These are phyloP conservation scores for Colletotrichum godetiae DNA, from an alignment of 2,329 filamentous ascomycete genomes.

Conservation along the genomic window DNA sequence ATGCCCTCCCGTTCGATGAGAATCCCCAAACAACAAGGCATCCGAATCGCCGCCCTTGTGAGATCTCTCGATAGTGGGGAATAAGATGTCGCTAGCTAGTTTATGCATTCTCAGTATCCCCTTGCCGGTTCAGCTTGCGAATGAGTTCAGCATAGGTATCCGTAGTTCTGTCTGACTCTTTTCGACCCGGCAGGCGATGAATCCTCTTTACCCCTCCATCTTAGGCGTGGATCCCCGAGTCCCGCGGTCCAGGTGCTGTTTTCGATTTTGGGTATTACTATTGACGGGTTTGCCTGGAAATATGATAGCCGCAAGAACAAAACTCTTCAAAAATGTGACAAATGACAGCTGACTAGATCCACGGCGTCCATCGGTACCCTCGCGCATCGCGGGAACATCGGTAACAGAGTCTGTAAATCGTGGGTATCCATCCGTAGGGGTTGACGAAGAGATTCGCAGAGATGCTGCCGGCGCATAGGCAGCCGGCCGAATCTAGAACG, in stretches of 20 bases:
- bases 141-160: not conserved
- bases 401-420: not conserved
- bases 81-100: not conserved
- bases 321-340: slow-evolving; percentile 3
- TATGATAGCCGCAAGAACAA: not conserved
- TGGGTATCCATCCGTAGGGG: too few species aligned
- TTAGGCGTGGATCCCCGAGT: not conserved
- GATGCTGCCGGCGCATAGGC: not conserved
- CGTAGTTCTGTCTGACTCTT: not conserved
- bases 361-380: slow-evolving; percentile 1
- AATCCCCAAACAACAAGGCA: slow-evolving; percentile 5
- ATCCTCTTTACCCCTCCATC: not conserved
- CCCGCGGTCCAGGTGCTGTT: not conserved
- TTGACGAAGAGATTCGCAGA: too few species aligned
- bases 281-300: not conserved
- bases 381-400: slow-evolving; percentile 20
- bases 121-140: not conserved
- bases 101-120: slow-evolving; percentile 10
- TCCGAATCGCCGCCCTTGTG: not conserved
- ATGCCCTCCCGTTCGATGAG: not conserved
- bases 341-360: slow-evolving; percentile 27
- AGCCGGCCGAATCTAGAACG: slow-evolving; percentile 8
- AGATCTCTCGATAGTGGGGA: not conserved
- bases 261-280: not conserved
- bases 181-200: not conserved